Conservation (phyloP, 2,329 filamentous ascomycete species). For the Aspergillus texensis region DNA sequence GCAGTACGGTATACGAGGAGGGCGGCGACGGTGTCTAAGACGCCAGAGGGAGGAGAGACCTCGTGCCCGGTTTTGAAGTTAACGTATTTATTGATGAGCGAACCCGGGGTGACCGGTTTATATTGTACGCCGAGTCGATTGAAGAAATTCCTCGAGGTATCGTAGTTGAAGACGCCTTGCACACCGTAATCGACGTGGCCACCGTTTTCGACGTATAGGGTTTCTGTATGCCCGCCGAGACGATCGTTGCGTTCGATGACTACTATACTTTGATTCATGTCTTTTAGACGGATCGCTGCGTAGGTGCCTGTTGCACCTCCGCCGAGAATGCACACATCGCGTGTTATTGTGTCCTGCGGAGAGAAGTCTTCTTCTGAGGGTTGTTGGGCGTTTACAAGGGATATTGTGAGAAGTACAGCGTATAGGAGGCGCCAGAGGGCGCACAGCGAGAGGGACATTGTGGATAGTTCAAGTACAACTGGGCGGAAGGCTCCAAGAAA, state of each 20-base stretch:
- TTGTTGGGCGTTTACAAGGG: neutral
- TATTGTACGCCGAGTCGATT: constrained; percentile 30
- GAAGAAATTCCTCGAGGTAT: constrained; percentile 35
- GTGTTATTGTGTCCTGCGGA: constrained; percentile 18
- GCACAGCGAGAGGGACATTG: neutral
- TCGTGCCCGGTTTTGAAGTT: constrained; percentile 31
- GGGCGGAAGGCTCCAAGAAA: neutral
- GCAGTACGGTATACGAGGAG: constrained; percentile 12
- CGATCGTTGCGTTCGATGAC: constrained; percentile 37
- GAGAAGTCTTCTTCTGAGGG: neutral
- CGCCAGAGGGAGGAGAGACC: constrained; percentile 14
- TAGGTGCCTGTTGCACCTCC: constrained; percentile 41
- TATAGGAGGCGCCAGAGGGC: neutral
- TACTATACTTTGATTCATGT: constrained; percentile 34
- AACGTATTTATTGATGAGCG: constrained; percentile 25
- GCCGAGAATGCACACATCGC: constrained; percentile 40
- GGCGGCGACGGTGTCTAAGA: constrained; percentile 3
- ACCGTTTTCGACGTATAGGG: constrained; percentile 32
- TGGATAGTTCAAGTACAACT: neutral
- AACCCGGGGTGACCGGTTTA: constrained; percentile 17
- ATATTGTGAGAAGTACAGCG: neutral
- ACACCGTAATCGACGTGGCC: constrained; percentile 38
- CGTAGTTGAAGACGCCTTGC: constrained; percentile 33
- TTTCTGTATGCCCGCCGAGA: constrained; percentile 43
- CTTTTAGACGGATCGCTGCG: constrained; percentile 34